Evolutionary conservation across 495 filamentous ascomycete species (phyloP).

Genomic region (Penicillium parvum): DNA sequence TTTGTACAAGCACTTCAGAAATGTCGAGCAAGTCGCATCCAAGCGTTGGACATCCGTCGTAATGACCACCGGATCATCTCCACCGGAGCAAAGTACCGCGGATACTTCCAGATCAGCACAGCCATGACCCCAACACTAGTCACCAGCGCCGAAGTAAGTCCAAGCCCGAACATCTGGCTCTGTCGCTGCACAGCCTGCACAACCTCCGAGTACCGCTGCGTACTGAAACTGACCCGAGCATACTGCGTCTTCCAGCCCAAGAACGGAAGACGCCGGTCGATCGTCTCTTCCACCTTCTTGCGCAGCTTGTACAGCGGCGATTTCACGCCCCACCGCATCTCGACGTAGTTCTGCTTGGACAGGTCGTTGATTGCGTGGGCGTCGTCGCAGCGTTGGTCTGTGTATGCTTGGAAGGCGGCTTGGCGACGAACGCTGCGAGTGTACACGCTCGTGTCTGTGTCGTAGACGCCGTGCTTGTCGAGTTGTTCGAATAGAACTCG

Average conservation of each 20-base stretch:
- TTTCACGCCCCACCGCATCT: constrained; percentile 83
- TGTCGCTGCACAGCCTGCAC: constrained; percentile 63
- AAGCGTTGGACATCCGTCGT: constrained; percentile 7
- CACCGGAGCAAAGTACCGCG: constrained; percentile 17
- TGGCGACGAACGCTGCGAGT: constrained; percentile 40
- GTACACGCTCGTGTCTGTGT: constrained; percentile 24
- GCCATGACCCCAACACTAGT: constrained; percentile 22
- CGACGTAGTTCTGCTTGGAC: constrained; percentile 83
- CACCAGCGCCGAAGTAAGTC: constrained; percentile 27
- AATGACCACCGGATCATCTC: constrained; percentile 5
- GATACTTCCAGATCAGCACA: constrained; percentile 31
- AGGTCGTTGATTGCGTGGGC: constrained; percentile 89
- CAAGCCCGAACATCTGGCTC: constrained; percentile 50
- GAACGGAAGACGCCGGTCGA: constrained; percentile 68
- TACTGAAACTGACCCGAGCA: constrained; percentile 85
- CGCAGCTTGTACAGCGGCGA: constrained; percentile 69
- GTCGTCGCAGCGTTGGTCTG: constrained; percentile 64
- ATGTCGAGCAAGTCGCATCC: not conserved
- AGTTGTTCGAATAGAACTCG: constrained; percentile 72
- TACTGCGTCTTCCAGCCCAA: constrained; percentile 91
- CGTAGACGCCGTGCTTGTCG: constrained; percentile 56
- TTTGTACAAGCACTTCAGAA: too few relatives aligned
- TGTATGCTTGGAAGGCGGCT: constrained; percentile 69
- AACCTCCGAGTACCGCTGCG: constrained; percentile 85
- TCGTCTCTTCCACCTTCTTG: constrained; percentile 81